phyloP scores from a whole-genome alignment of 2,329 filamentous ascomycete species.

The Aspergillus ochraceoroseus region DNA sequence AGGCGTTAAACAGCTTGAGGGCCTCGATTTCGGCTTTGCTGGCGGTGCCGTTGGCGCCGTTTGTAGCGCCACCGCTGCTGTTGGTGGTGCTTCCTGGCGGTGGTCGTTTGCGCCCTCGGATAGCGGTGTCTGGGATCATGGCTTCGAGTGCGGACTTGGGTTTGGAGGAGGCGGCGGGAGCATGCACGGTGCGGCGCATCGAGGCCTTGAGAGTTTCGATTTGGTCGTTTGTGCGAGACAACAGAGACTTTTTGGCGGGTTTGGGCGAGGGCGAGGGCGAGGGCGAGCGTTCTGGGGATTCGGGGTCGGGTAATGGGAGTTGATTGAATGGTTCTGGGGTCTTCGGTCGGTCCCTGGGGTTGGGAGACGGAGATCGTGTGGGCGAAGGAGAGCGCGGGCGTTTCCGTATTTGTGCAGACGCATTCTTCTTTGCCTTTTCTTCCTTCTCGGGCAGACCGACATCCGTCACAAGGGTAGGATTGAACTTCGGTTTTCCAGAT shows the following conservation, averaged over 20 bases:
- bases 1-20: slow-evolving; percentile 69
- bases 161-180: slow-evolving; percentile 31
- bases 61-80: slow-evolving; percentile 45
- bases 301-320: slow-evolving; percentile 44
- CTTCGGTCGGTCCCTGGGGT: slow-evolving; percentile 30
- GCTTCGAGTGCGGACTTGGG: slow-evolving; percentile 47
- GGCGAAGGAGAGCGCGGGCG: slow-evolving; percentile 35
- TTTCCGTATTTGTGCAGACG: slow-evolving; percentile 24
- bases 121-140: slow-evolving; percentile 47
- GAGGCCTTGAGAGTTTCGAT: slow-evolving; percentile 46
- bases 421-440: slow-evolving; percentile 12
- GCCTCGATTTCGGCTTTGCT: slow-evolving; percentile 57
- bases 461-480: slow-evolving; percentile 43
- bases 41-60: slow-evolving; percentile 51
- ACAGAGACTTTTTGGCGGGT: slow-evolving; percentile 34
- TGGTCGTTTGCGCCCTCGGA: slow-evolving; percentile 45
- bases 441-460: slow-evolving; percentile 20
- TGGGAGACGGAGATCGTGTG: slow-evolving; percentile 14
- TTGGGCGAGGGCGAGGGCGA: slow-evolving; percentile 33
- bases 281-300: slow-evolving; percentile 35
- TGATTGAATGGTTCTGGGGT: slow-evolving; percentile 43
- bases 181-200: slow-evolving; percentile 43
- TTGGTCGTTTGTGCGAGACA: slow-evolving; percentile 44
- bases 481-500: slow-evolving; percentile 47
- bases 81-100: slow-evolving; percentile 31